Evolutionary conservation across 2,329 filamentous ascomycete genomes (phyloP), one percentile per base, ranked within the genome.

Genomic region (Pseudovirgaria hyperparasitica): DNA sequence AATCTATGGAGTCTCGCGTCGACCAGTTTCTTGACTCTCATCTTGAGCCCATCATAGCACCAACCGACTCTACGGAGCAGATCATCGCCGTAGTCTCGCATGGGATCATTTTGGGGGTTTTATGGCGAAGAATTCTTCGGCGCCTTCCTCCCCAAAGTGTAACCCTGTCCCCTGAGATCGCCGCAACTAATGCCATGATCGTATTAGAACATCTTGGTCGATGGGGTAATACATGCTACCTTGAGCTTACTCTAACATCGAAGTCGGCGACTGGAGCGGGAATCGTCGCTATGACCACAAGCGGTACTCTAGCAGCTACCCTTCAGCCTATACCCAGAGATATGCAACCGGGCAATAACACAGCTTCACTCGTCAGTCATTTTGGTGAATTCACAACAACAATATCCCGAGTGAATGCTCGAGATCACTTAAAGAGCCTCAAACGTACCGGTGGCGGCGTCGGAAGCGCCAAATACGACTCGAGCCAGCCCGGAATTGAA

Each of bases 371-470:
- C 31, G 8, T 19, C 22, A 1, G 14, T 17, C 16, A 31, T 4
- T 31, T 54, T 6, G 18, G 36, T 11, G 52, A 52, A n/a, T 65
- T 60, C 57, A 55, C 48, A 9, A 59, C 65, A 11, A 50, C 60
- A 6, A 63, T 92, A 16, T 50, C 69, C 23, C 60, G 60, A 5
- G 63, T 84, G 36, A 87, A 93, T 46, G 70, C 68, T 34, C 66
- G 70, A 33, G 66, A 71, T 4, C 86, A 94, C 52, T 66, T 93
- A 3, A 55, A 60, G 23, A 72, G 75, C 16, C 58, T 93, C 31
- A 86, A 76, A 49, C 79, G 82, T 52, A 87, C 82, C 6, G 63
- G 77, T 14, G 82, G 82, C 16, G 85, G 85, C 4, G 79, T 93
- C 30, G 84, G 84, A 29, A 90, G 78, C 41, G 67, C 79, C 20